Percentiles rank a stretch among this genome's conserved stretches.
Conservation (phyloP, 345 rosid species). For the Populus davidiana region DNA sequence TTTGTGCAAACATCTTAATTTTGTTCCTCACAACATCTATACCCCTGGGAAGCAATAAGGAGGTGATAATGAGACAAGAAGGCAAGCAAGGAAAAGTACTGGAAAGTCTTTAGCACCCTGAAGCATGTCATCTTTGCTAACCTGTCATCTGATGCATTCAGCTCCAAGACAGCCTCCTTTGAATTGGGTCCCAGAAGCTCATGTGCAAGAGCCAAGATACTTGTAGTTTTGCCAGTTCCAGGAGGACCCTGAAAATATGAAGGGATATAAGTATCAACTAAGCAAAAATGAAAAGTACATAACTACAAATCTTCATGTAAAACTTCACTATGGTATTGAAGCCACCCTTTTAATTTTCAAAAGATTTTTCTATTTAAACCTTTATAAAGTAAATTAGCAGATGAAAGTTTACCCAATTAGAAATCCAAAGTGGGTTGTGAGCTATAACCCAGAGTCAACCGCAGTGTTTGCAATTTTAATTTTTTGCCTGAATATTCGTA, state of each 20-base stretch:
- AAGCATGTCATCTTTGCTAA: conserved; percentile 5
- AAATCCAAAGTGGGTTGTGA: not conserved
- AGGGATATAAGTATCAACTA: too few species aligned
- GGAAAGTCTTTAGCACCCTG: not conserved
- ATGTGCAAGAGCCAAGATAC: conserved; percentile 94
- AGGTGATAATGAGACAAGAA: not conserved
- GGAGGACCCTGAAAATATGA: conserved; percentile 76
- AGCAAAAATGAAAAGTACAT: not conserved
- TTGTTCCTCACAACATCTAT: conserved; percentile 94
- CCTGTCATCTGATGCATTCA: conserved; percentile 99
- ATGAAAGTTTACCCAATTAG: not conserved
- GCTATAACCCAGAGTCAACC: too few species aligned
- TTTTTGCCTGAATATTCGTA: too few species aligned
- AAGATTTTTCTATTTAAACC: too few species aligned
- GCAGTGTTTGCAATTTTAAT: too few species aligned
- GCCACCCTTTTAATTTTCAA: too few species aligned
- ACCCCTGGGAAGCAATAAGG: conserved; percentile 46
- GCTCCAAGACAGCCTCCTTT: conserved; percentile 83
- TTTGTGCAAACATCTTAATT: conserved; percentile 98
- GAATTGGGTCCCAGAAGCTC: conserved; percentile 82
- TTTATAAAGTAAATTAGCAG: not conserved
- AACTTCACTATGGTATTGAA: too few species aligned
- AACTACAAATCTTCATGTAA: not conserved
- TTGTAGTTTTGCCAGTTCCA: conserved; percentile 95
- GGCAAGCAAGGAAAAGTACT: not conserved